Conservation (phyloP, 2,329 filamentous ascomycete species). For the Ceratocystis alfenasii region DNA sequence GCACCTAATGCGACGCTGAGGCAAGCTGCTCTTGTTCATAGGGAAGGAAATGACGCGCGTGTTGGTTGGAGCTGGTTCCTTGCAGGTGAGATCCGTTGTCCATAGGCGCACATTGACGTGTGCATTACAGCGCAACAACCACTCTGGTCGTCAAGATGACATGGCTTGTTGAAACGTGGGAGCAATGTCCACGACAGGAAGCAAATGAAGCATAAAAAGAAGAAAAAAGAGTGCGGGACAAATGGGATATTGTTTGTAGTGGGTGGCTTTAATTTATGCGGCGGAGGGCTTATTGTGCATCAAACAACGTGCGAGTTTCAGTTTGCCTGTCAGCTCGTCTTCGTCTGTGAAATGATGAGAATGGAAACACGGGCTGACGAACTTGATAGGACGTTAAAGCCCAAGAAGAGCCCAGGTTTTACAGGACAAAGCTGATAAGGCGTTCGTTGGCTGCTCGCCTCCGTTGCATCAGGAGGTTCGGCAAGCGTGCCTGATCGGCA, state of each 20-base stretch:
- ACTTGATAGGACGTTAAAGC: no score
- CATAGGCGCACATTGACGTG: background rate
- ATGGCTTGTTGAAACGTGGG: no score
- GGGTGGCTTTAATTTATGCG: background rate
- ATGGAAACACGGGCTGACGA: background rate
- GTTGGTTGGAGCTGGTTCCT: background rate
- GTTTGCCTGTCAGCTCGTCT: background rate
- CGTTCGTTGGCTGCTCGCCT: background rate
- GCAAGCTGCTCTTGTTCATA: background rate
- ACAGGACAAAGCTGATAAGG: background rate
- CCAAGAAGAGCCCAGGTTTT: background rate
- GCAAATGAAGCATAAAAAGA: background rate
- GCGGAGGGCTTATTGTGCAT: background rate
- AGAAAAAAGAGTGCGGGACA: background rate
- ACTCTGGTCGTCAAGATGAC: no score
- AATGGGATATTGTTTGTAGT: background rate
- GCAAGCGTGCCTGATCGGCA: slow-evolving; percentile 6
- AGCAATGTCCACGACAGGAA: background rate
- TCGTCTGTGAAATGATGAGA: background rate
- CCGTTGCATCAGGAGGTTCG: background rate
- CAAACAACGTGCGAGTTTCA: slow-evolving; percentile 1
- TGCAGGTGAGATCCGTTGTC: background rate
- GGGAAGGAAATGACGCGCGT: background rate
- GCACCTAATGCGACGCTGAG: background rate
- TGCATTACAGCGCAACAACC: background rate